Percentiles rank a stretch among this genome's conserved stretches.
phyloP scores from a whole-genome alignment of 805 yeast species.

The Candida andamanensis region DNA sequence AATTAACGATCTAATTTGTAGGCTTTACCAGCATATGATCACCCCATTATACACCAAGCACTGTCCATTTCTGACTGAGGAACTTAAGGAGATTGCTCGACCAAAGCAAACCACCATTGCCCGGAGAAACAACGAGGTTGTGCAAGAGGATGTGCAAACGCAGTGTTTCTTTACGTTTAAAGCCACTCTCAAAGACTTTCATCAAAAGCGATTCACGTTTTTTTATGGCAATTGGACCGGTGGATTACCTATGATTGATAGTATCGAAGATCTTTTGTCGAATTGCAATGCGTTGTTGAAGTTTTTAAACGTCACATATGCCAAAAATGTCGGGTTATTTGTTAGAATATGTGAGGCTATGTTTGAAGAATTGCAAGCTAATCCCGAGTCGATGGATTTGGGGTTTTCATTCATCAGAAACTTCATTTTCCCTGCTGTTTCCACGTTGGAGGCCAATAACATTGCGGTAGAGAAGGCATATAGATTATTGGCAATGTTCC shows the following conservation, averaged over 20 bases:
- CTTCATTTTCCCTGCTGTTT: constrained; percentile 60
- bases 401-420: constrained; percentile 64
- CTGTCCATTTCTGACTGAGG: constrained; percentile 15
- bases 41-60: constrained; percentile 39
- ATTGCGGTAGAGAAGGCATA: constrained; percentile 58
- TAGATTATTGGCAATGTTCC: constrained; percentile 46
- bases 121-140: constrained; percentile 21
- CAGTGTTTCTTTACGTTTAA: constrained; percentile 24
- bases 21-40: constrained; percentile 46
- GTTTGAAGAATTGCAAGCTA: constrained; percentile 24
- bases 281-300: constrained; percentile 41
- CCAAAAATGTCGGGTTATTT: constrained; percentile 44
- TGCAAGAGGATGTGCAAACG: constrained; percentile 19
- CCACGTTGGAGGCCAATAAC: constrained; percentile 51
- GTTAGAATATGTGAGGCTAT: constrained; percentile 62
- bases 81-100: constrained; percentile 17
- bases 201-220: constrained; percentile 24
- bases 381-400: constrained; percentile 10
- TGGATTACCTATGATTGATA: constrained; percentile 31
- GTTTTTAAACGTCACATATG: constrained; percentile 52
- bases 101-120: constrained; percentile 18
- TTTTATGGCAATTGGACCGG: constrained; percentile 49
- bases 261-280: constrained; percentile 41
- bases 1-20: constrained; percentile 41
- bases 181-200: constrained; percentile 20